These are phyloP conservation scores for Claviceps cyperi DNA, from an alignment of 2,329 filamentous ascomycete genomes.

Conservation along the genomic window DNA sequence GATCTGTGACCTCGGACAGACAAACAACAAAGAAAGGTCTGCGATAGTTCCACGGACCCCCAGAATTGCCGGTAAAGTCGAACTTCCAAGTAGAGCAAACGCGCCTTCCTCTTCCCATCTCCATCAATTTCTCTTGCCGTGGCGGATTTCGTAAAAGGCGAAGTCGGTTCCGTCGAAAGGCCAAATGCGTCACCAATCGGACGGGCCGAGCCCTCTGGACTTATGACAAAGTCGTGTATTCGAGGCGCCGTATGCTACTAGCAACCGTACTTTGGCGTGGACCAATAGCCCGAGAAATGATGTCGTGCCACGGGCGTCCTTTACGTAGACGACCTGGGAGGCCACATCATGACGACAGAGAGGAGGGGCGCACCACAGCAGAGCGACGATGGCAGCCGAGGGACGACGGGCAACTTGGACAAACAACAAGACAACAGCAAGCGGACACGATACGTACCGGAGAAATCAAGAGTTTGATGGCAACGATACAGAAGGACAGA, in stretches of 20 bases:
- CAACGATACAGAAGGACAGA: background rate
- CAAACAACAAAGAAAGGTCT: background rate
- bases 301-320: background rate
- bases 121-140: slow-evolving; percentile 1
- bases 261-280: background rate
- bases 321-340: background rate
- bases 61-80: background rate
- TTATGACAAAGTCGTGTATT: background rate
- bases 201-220: background rate
- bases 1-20: background rate
- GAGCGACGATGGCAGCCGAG: slow-evolving; percentile 7
- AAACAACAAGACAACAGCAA: slow-evolving; percentile 5
- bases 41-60: background rate
- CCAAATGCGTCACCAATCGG: slow-evolving; percentile 1
- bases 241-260: background rate
- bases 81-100: background rate
- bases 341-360: slow-evolving; percentile 25
- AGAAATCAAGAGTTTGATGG: background rate
- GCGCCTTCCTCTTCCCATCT: background rate
- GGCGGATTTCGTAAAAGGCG: background rate
- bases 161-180: background rate
- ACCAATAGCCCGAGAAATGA: background rate
- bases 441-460: slow-evolving; percentile 5
- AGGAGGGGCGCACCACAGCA: slow-evolving; percentile 13
- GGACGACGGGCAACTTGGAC: background rate